Conservation (phyloP, 2,329 filamentous ascomycete species). For the Trichophyton equinum region DNA sequence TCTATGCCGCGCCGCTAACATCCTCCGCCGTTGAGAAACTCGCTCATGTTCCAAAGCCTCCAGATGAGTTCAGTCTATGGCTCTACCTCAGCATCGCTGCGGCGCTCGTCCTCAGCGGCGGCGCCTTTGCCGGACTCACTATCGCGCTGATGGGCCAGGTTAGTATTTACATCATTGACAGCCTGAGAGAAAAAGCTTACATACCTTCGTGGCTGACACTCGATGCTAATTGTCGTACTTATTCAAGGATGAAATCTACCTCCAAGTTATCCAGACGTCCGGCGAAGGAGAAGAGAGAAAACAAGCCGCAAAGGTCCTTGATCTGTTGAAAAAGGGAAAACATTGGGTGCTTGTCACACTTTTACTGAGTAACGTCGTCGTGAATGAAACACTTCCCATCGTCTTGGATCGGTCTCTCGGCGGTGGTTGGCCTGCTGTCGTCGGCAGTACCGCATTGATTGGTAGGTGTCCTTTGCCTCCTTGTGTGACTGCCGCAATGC, state of each 20-base stretch:
- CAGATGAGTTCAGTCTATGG: constrained; percentile 57
- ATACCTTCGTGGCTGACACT: no score
- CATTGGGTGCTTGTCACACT: constrained; percentile 97
- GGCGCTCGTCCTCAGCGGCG: constrained; percentile 71
- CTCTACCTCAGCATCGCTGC: constrained; percentile 68
- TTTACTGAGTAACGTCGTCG: constrained; percentile 90
- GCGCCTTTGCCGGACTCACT: constrained; percentile 88
- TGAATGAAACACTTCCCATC: constrained; percentile 91
- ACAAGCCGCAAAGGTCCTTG: constrained; percentile 70
- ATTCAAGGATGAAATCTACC: constrained; percentile 77
- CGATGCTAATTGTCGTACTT: background rate
- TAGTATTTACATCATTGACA: constrained; percentile 6
- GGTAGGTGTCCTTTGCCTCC: constrained; percentile 43
- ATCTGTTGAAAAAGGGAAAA: constrained; percentile 73
- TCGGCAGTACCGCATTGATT: constrained; percentile 87
- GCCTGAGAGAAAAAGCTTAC: background rate
- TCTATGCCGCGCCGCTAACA: constrained; percentile 27
- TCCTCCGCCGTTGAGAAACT: constrained; percentile 15
- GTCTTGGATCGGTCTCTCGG: constrained; percentile 88
- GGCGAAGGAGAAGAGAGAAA: constrained; percentile 73
- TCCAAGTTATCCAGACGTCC: constrained; percentile 84
- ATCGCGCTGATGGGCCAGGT: constrained; percentile 51
- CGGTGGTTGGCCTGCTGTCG: constrained; percentile 84
- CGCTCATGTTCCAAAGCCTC: constrained; percentile 33
- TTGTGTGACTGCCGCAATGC: background rate